phyloP scores from a whole-genome alignment of 306 rosid species.

The Inga leiocalycina region DNA sequence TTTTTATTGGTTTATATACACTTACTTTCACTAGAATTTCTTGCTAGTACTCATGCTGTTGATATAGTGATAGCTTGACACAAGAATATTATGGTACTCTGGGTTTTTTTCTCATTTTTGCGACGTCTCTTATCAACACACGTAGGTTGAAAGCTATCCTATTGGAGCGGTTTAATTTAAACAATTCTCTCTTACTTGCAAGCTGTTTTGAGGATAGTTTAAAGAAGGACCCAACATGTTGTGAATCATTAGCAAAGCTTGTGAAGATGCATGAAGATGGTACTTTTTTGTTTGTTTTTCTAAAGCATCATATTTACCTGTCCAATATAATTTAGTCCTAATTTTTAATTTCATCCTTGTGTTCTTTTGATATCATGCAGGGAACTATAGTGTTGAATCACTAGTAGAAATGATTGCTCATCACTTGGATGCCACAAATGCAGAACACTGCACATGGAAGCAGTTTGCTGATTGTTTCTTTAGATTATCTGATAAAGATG shows the following conservation, averaged over 20 bases:
- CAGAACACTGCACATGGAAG: constrained; percentile 64
- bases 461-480: constrained; percentile 65
- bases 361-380: constrained; percentile 52
- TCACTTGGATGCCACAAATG: constrained; percentile 75
- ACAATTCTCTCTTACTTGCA: constrained; percentile 44
- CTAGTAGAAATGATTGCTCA: constrained; percentile 69
- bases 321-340: not conserved
- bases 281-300: constrained; percentile 11
- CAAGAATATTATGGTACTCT: not conserved
- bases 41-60: not conserved
- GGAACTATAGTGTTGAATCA: constrained; percentile 58
- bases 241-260: constrained; percentile 70
- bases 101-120: constrained; percentile 10
- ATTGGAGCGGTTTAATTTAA: constrained; percentile 54
- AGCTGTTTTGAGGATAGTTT: constrained; percentile 61
- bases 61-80: not conserved
- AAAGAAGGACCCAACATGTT: constrained; percentile 77
- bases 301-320: not conserved
- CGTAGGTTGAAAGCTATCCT: constrained; percentile 67
- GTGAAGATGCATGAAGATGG: constrained; percentile 64
- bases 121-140: constrained; percentile 12
- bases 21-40: not conserved
- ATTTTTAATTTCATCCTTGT: not conserved
- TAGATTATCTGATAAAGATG: constrained; percentile 41
- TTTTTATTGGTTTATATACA: not conserved